Percentiles rank a stretch among this genome's conserved stretches.
These are phyloP conservation scores for Rhodotorula diobovata DNA, from an alignment of 768 basidiomycete genomes.

Conservation along the genomic window DNA sequence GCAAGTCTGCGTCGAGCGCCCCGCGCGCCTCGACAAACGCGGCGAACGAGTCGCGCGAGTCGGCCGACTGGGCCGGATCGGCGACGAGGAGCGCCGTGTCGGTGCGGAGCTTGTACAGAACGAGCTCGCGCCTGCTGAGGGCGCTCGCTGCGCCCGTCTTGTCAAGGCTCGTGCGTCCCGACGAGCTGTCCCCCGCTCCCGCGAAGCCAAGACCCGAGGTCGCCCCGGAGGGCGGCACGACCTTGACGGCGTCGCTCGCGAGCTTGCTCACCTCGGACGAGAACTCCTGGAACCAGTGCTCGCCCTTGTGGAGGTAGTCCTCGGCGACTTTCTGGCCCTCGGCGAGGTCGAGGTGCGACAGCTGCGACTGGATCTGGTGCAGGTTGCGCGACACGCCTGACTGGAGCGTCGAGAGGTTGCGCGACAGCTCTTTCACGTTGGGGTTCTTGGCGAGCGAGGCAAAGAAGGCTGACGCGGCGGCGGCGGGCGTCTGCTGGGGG, in stretches of 20 bases:
- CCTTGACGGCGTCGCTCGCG: conserved; percentile 50
- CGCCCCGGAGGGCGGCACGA: conserved; percentile 49
- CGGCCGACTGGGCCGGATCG: conserved; percentile 45
- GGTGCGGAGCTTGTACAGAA: conserved; percentile 47
- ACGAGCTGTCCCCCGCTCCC: background rate
- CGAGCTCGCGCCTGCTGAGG: conserved; percentile 47
- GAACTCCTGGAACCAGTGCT: conserved; percentile 42
- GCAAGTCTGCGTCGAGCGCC: background rate
- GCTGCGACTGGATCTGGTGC: conserved; percentile 38
- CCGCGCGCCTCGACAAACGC: conserved; percentile 11
- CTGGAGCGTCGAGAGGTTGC: conserved; percentile 31
- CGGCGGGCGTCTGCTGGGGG: conserved; percentile 9
- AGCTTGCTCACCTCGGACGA: conserved; percentile 48
- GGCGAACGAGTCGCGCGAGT: conserved; percentile 29
- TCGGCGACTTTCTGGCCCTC: conserved; percentile 50
- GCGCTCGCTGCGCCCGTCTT: background rate
- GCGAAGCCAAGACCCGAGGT: conserved; percentile 44
- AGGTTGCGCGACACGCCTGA: conserved; percentile 30
- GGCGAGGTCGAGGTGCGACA: conserved; percentile 45
- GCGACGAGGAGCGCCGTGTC: conserved; percentile 47
- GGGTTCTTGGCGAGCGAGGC: conserved; percentile 21
- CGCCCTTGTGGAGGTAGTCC: conserved; percentile 49
- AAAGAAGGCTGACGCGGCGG: conserved; percentile 41
- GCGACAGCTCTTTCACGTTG: conserved; percentile 30
- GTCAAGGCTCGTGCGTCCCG: background rate